phyloP scores from a whole-genome alignment of 805 yeast species.

The Starmerella davenportii region DNA sequence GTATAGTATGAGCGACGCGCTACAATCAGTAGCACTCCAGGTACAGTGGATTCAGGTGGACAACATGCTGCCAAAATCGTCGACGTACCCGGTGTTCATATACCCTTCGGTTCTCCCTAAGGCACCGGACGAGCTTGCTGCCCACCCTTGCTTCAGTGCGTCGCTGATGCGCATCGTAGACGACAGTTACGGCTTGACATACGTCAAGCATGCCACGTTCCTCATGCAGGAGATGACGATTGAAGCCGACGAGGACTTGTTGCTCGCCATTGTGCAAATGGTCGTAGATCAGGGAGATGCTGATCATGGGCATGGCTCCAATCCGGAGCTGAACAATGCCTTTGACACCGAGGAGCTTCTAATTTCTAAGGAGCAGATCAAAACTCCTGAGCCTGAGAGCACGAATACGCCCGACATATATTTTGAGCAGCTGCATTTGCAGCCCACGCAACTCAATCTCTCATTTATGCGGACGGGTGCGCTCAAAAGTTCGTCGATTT shows the following conservation, averaged over 20 bases:
- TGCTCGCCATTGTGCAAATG: constrained; percentile 66
- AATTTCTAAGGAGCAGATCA: constrained; percentile 34
- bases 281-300: constrained; percentile 23
- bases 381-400: constrained; percentile 48
- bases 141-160: constrained; percentile 80
- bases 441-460: constrained; percentile 73
- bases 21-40: constrained; percentile 62
- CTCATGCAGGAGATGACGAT: constrained; percentile 79
- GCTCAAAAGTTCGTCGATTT: constrained; percentile 43
- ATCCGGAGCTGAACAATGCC: constrained; percentile 4
- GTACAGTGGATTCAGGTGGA: constrained; percentile 91
- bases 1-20: constrained; percentile 67
- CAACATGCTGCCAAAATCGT: constrained; percentile 75
- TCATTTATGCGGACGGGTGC: constrained; percentile 65
- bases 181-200: constrained; percentile 74
- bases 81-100: constrained; percentile 58
- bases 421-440: constrained; percentile 81
- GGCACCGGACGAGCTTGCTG: constrained; percentile 61
- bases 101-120: constrained; percentile 86
- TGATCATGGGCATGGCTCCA: constrained; percentile 1
- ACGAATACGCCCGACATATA: constrained; percentile 39
- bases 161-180: constrained; percentile 73
- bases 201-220: constrained; percentile 79
- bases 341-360: constrained; percentile 33
- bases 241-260: constrained; percentile 85